Evolutionary conservation across 768 basidiomycete species (phyloP), one percentile per base, ranked within the genome.

Genomic region (Suillus lakei): DNA sequence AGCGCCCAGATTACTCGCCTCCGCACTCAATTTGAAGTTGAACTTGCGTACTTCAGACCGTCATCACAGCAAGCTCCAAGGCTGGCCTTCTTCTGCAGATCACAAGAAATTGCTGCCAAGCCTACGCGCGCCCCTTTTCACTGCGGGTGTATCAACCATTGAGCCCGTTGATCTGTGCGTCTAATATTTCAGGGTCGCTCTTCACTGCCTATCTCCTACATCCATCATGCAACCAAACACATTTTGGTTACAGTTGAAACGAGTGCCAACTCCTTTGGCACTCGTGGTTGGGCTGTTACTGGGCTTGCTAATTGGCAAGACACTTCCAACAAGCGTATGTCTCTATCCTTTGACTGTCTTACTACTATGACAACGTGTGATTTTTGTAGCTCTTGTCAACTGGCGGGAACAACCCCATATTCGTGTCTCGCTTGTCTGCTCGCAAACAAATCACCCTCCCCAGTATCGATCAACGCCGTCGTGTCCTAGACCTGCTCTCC

Each of bases 401-500:
- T 53, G 82, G 83, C 15, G 81, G 83, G 15, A 85, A 83, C 73
- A 79, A 84, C 4, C 84, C 85, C 41, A 78, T 85, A 65, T 79
- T 76, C 50, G 73, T 74, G 8, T 80, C 82, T 3, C 84, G 84
- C 72, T 77, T 85, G 70, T 81, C 86, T 63, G 84, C 85, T 58
- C 85, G 85, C 36, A 87, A 90, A 64, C 85, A 87, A 18, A 83
- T 93, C 53, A 84, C 87, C 32, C 82, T 92, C 1, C 97, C 97
- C 1, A 93, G 92, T 0, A 75, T 90, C 15, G 89, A 91, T 53
- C 95, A 99, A 77, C 91, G 98, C 16, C 83, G 83, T 32, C 91
- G 96, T 28, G 88, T 99, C 15, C 85, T 99, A 41, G 89, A 95
- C 63, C 85, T 98, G 61, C 84, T 99, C 63, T 91, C 91, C 34